Evolutionary conservation across 352 stramenopile genomes (phyloP), one percentile per base, ranked within the genome.

Genomic region (Pythium plurisporium): DNA sequence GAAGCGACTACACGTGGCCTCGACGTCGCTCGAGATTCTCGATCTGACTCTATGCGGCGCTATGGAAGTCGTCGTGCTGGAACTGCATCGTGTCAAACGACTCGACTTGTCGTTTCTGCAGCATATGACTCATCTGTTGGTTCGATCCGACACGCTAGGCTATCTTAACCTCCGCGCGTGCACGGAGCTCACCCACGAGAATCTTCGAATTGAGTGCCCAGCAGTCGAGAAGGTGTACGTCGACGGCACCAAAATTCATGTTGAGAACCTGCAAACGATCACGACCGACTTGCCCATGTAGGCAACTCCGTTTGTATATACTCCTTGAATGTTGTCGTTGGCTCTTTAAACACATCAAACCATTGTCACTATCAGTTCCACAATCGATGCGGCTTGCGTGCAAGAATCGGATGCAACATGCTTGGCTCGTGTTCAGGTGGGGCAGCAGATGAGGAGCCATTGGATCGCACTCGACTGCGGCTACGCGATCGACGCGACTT

Each of bases 41-140:
- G 43, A 84, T 17, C 44, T 91, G 23, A 65, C 67, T 11, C 50
- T 74, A 9, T 87, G 75, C 33, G 60, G 73, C 27, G 60, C 66
- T 15, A 62, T 89, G 29, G 65, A 83, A 54, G 66, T 65, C 42
- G 25, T 83, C 17, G 30, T 84, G 11, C 63, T 89, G 27, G 69
- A 88, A 44, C 29, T 89, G 3, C 57, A 72, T 25, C 30, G 26
- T 2, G 51, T 65, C 1, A 58, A 47, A n/a, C 40, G 54, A 0
- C 56, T 89, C 17, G 70, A 91, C 37, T 54, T 89, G 47, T 87
- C 81, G n/a, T 86, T 78, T 25, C 61, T 89, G 27, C 79, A 79
- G 60, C 69, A 64, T 15, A 59, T 91, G 42, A 80, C 65, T 22
- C 67, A 86, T 27, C 44, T 89, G 44, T 78, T 74, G 42, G 64